Evolutionary conservation across 2,329 filamentous ascomycete species (phyloP).

Genomic region (Monilinia laxa): DNA sequence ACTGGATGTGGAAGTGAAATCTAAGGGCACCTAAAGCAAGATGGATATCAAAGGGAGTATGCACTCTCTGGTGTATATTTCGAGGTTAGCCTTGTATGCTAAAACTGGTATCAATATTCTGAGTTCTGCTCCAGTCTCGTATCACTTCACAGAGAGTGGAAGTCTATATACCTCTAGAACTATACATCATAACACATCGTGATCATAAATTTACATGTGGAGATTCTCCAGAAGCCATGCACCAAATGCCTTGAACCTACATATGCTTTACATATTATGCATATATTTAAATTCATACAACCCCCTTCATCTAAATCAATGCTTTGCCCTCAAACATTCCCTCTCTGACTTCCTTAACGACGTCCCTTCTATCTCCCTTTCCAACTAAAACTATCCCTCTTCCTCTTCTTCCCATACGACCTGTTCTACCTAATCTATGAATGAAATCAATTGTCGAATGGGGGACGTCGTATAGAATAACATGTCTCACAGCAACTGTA

Average conservation of each 20-base stretch:
- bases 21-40: too few species aligned
- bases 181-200: not conserved
- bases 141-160: not conserved
- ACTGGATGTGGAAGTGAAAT: too few species aligned
- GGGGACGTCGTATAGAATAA: slow-evolving; percentile 95
- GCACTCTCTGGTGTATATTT: too few species aligned
- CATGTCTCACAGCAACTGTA: slow-evolving; percentile 84
- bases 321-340: slow-evolving; percentile 83
- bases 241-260: slow-evolving; percentile 5
- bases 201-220: not conserved
- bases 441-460: slow-evolving; percentile 98
- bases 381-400: slow-evolving; percentile 88
- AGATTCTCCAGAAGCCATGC: not conserved
- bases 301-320: slow-evolving; percentile 53
- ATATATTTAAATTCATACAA: slow-evolving; percentile 22
- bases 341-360: slow-evolving; percentile 87
- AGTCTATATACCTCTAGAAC: not conserved
- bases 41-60: too few species aligned
- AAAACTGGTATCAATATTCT: not conserved
- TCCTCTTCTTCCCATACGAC: slow-evolving; percentile 87
- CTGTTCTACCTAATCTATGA: slow-evolving; percentile 87
- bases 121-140: not conserved
- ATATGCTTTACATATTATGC: not conserved
- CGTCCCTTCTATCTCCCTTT: slow-evolving; percentile 82
- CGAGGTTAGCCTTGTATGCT: too few species aligned